phyloP scores from a whole-genome alignment of 163 green algal species.

The Scenedesmus sp. region DNA sequence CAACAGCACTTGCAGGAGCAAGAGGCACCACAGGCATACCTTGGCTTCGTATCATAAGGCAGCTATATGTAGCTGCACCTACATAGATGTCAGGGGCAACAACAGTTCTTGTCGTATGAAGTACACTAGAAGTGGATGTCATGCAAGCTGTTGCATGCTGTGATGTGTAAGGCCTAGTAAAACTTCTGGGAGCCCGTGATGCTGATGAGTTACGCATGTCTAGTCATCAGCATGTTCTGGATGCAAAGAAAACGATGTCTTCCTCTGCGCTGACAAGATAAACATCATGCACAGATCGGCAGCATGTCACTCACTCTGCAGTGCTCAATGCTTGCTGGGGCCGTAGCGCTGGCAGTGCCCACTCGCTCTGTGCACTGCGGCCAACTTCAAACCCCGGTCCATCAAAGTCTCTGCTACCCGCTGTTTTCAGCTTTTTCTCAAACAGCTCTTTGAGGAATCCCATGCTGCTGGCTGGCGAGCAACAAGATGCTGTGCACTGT shows the following conservation, averaged over 20 bases:
- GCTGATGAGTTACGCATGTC: neutral
- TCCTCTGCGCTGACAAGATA: neutral
- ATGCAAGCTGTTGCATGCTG: neutral
- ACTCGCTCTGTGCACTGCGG: constrained; percentile 49
- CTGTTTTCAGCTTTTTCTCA: constrained; percentile 52
- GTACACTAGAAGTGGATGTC: neutral
- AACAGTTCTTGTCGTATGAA: neutral
- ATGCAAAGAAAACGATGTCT: neutral
- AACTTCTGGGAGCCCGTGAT: neutral
- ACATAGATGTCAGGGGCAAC: no score
- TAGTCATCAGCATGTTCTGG: neutral
- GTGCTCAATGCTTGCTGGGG: neutral
- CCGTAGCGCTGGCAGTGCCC: constrained; percentile 23
- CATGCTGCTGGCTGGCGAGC: neutral
- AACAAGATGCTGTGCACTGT: neutral
- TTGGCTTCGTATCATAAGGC: neutral
- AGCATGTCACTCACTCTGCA: neutral
- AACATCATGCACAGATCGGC: neutral
- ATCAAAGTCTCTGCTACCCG: neutral
- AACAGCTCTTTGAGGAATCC: constrained; percentile 58
- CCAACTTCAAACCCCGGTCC: constrained; percentile 33
- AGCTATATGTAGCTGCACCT: neutral
- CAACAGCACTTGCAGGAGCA: neutral
- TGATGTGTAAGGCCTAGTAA: neutral
- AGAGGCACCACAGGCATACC: neutral